Percentiles rank a stretch among this genome's conserved stretches.
phyloP scores from a whole-genome alignment of 805 yeast genomes.

The Saccharomyces mikatae region DNA sequence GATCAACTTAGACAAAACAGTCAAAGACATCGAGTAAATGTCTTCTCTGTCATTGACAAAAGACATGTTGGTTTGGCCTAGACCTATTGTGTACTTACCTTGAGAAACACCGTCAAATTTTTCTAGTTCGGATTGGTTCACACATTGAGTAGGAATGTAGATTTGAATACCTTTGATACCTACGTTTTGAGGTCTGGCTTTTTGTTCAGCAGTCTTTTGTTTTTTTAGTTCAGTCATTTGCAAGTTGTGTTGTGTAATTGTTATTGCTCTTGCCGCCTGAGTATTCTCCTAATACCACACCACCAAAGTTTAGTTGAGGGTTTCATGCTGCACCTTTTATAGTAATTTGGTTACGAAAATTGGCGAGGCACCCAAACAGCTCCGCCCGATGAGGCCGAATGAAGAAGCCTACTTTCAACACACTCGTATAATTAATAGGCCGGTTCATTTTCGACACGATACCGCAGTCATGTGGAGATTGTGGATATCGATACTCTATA shows the following conservation, averaged over 20 bases:
- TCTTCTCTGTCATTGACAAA: slow-evolving; percentile 97
- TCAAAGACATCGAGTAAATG: slow-evolving; percentile 86
- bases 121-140: slow-evolving; percentile 84
- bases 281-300: not conserved
- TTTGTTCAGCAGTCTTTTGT: slow-evolving; percentile 22
- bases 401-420: not conserved
- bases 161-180: slow-evolving; percentile 96
- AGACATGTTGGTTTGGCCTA: slow-evolving; percentile 97
- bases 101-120: slow-evolving; percentile 73
- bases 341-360: not conserved
- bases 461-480: not conserved
- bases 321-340: not conserved
- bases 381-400: not conserved
- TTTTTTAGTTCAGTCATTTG: slow-evolving; percentile 25
- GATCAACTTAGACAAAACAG: slow-evolving; percentile 72
- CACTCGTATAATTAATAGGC: not conserved
- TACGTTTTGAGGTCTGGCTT: slow-evolving; percentile 60
- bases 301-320: not conserved
- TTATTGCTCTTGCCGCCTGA: not conserved
- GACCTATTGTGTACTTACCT: slow-evolving; percentile 96
- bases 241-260: not conserved
- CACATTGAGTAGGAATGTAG: slow-evolving; percentile 78
- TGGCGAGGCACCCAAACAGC: not conserved
- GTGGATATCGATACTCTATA: not conserved
- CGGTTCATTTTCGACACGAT: not conserved